Evolutionary conservation across 225 moss, liverwort and hornwort genomes (phyloP).

Genomic region (Bryum argenteum): DNA sequence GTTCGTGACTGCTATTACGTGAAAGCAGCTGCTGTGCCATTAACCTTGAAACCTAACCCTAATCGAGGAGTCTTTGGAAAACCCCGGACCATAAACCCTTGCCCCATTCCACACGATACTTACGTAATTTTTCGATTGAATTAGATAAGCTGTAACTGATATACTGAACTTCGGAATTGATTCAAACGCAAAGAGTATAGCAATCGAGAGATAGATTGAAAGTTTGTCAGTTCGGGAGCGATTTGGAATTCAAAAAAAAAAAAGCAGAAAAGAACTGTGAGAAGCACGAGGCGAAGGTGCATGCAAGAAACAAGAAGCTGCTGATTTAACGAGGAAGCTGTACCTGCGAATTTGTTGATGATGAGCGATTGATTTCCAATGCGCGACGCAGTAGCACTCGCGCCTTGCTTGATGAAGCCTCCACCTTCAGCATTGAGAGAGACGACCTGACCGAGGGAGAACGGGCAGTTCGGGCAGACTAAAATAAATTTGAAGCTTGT

Average conservation of each 20-base stretch:
- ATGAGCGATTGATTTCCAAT: neutral
- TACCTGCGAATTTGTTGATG: neutral
- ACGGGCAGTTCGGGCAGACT: accelerated
- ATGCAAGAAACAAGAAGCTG: neutral
- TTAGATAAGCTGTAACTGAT: neutral
- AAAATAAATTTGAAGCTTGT: no score
- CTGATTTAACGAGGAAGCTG: neutral
- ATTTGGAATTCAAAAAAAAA: neutral
- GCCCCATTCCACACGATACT: neutral
- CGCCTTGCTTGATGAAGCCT: no score
- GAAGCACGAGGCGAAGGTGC: neutral
- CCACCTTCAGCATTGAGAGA: neutral
- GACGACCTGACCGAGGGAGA: accelerated
- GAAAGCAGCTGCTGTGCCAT: no score
- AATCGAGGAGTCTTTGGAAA: neutral
- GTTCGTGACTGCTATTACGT: neutral
- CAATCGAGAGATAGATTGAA: neutral
- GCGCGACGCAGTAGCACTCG: neutral
- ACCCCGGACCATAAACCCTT: constrained; percentile 1
- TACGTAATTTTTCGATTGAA: neutral
- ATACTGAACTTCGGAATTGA: neutral
- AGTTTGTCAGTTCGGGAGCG: neutral
- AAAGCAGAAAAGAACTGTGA: no score
- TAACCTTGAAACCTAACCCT: neutral
- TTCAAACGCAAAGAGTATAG: neutral